Percentiles rank a stretch among this genome's conserved stretches.
Evolutionary conservation across 768 basidiomycete genomes (phyloP).

Genomic region (Termitomyces sp.): DNA sequence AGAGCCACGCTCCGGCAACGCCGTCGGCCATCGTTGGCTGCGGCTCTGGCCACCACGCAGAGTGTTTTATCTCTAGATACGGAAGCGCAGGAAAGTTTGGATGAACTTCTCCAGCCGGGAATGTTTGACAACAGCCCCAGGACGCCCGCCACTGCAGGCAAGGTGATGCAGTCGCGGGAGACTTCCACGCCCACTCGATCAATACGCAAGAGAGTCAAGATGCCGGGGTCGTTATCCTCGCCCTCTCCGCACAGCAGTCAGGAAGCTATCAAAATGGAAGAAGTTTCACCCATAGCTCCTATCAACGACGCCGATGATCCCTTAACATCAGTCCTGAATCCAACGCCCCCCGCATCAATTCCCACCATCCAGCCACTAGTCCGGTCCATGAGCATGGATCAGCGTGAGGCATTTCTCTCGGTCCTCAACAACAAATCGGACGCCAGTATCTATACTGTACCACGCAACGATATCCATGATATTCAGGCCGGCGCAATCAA

Average conservation of each 20-base stretch:
- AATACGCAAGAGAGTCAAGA: slow-evolving; percentile 24
- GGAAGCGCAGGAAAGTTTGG: slow-evolving; percentile 41
- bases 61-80: slow-evolving; percentile 48
- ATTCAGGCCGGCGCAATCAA: slow-evolving; percentile 35
- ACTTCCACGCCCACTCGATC: slow-evolving; percentile 17
- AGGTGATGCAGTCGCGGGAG: slow-evolving; percentile 33
- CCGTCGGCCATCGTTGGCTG: slow-evolving; percentile 24
- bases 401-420: slow-evolving; percentile 46
- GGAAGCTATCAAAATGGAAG: slow-evolving; percentile 11
- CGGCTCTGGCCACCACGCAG: slow-evolving; percentile 25
- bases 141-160: slow-evolving; percentile 21
- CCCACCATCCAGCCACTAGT: slow-evolving; percentile 22
- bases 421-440: slow-evolving; percentile 35
- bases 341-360: slow-evolving; percentile 7
- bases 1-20: slow-evolving; percentile 27
- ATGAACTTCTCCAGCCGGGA: slow-evolving; percentile 38
- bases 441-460: slow-evolving; percentile 46
- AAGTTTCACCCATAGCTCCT: not conserved
- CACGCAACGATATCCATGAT: slow-evolving; percentile 35
- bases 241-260: slow-evolving; percentile 42
- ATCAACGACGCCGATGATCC: not conserved
- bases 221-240: slow-evolving; percentile 53
- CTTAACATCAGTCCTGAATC: not conserved
- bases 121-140: slow-evolving; percentile 24
- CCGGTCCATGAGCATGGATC: slow-evolving; percentile 47